Percentiles rank a stretch among this genome's conserved stretches.
These are phyloP conservation scores for Parathielavia hyrcaniae DNA, from an alignment of 495 filamentous ascomycete species.

Conservation along the genomic window DNA sequence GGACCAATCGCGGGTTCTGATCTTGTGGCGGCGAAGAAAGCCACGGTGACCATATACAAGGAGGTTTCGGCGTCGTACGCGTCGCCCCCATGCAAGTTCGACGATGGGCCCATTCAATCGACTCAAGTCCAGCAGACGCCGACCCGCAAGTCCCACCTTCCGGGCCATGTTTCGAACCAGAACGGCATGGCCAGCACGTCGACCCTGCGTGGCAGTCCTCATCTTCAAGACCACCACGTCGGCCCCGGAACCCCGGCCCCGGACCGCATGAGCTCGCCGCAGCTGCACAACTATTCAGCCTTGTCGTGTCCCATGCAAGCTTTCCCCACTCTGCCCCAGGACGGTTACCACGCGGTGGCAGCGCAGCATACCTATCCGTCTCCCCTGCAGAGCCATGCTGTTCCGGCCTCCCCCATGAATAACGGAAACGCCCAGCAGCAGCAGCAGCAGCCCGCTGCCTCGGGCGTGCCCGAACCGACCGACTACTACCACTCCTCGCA, in stretches of 20 bases:
- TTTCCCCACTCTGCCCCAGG: background rate
- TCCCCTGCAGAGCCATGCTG: background rate
- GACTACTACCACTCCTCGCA: background rate
- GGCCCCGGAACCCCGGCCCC: background rate
- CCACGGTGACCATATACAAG: background rate
- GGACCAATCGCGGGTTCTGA: background rate
- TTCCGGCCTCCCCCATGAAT: background rate
- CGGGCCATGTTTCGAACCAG: background rate
- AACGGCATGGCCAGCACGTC: background rate
- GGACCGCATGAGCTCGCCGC: background rate
- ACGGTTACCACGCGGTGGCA: too few species aligned
- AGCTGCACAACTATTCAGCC: background rate
- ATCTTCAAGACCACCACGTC: background rate
- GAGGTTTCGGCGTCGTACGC: background rate
- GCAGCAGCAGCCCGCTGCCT: background rate
- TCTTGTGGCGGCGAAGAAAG: background rate
- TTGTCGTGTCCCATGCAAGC: background rate
- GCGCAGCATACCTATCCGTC: background rate
- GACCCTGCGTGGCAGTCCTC: background rate
- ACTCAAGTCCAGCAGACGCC: constrained; percentile 6
- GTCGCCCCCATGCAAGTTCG: background rate
- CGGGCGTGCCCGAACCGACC: background rate
- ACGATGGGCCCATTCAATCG: background rate
- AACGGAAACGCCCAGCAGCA: background rate
- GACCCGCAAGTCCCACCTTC: background rate